Conservation (phyloP, 2,329 filamentous ascomycete genomes). For the Apiospora phragmitis region DNA sequence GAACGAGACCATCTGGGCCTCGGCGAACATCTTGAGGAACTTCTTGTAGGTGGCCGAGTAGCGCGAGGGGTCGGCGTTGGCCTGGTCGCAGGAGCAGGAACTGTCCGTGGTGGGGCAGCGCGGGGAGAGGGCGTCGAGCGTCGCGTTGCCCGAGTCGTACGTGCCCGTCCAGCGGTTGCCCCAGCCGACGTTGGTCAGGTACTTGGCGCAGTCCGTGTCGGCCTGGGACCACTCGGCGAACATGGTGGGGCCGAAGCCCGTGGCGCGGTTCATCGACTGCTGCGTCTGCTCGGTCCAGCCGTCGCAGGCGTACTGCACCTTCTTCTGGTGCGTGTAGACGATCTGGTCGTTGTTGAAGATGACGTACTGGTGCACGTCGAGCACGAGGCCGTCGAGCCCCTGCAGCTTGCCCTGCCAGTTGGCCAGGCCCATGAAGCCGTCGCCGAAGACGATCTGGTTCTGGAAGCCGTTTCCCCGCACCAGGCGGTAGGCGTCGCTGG, state of each 20-base stretch:
- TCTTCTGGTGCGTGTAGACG: constrained; percentile 75
- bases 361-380: constrained; percentile 98
- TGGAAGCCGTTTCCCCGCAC: constrained; percentile 76
- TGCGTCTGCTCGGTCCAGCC: constrained; percentile 82
- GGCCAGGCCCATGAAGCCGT: constrained; percentile 87
- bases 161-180: constrained; percentile 94
- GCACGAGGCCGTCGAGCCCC: constrained; percentile 68
- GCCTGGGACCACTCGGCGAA: constrained; percentile 98
- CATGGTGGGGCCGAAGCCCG: constrained; percentile 89
- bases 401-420: constrained; percentile 89
- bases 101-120: constrained; percentile 69
- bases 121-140: constrained; percentile 64
- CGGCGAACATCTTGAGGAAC: constrained; percentile 86
- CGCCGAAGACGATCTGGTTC: constrained; percentile 79
- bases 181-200: constrained; percentile 86
- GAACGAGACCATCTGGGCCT: constrained; percentile 94
- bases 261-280: constrained; percentile 68
- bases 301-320: constrained; percentile 83
- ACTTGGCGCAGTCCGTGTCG: constrained; percentile 87
- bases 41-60: constrained; percentile 79
- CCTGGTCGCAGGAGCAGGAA: constrained; percentile 70
- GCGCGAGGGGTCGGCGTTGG: constrained; percentile 69
- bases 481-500: constrained; percentile 67
- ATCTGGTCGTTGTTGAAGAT: constrained; percentile 95
- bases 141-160: constrained; percentile 65